phyloP scores from a whole-genome alignment of 768 basidiomycete genomes.

The Holtermannia corniformis region DNA sequence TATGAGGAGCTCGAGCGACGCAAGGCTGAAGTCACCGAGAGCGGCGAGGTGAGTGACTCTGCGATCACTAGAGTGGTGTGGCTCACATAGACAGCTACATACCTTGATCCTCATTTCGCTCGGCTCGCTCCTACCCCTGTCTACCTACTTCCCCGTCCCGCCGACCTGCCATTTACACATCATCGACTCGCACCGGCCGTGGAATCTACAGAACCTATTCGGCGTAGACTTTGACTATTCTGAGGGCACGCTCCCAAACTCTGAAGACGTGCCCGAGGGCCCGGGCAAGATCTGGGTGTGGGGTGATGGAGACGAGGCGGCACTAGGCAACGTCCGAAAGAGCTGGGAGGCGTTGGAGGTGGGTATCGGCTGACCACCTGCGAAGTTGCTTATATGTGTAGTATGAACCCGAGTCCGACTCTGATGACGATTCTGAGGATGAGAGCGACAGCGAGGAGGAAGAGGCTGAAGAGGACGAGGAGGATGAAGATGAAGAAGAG shows the following conservation, averaged over 20 bases:
- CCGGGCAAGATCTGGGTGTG: constrained; percentile 64
- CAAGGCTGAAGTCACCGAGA: constrained; percentile 56
- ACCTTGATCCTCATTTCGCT: constrained; percentile 87
- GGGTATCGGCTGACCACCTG: constrained; percentile 7
- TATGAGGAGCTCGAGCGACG: constrained; percentile 62
- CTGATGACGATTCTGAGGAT: constrained; percentile 45
- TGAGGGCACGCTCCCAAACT: constrained; percentile 45
- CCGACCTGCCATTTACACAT: constrained; percentile 67
- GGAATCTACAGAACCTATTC: constrained; percentile 80
- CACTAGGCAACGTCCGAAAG: constrained; percentile 59
- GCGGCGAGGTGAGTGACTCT: constrained; percentile 53
- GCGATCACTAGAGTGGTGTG: neutral
- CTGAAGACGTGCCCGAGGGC: constrained; percentile 13
- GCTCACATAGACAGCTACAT: constrained; percentile 44
- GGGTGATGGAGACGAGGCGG: constrained; percentile 77
- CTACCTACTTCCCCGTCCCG: constrained; percentile 46
- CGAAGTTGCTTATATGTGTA: constrained; percentile 32
- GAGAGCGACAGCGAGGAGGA: constrained; percentile 44
- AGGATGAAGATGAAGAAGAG: constrained; percentile 25
- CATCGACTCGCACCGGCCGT: constrained; percentile 86
- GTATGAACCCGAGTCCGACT: constrained; percentile 61
- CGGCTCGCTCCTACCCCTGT: constrained; percentile 76
- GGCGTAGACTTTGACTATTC: constrained; percentile 37
- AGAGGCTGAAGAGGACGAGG: constrained; percentile 38
- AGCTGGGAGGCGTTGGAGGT: constrained; percentile 82